Evolutionary conservation across 305 asterid genomes (phyloP), one percentile per base, ranked within the genome.

Genomic region (Fraxinus platypoda): DNA sequence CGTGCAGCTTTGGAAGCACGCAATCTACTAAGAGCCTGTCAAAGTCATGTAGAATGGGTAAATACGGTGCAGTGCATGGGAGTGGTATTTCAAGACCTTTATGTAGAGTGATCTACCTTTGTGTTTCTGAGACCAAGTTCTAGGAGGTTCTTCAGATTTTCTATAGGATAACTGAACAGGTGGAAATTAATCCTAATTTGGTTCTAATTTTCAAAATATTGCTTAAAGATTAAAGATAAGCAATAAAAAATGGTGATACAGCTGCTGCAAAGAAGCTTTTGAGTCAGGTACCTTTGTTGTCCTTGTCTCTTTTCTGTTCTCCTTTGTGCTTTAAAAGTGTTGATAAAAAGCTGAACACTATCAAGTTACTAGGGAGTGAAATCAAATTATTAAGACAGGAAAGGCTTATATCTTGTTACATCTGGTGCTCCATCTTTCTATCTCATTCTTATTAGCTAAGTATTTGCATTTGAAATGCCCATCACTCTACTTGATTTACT

Each of bases 181-280:
- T 12, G 52, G 52, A 43, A 43, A 11, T 43, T 43, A 11, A 43
- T 43, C n/a, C 52, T 43, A 11, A 43, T 43, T 41, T 43, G 4
- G 5, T 43, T 43, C 52, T 43, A 43, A 11, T 43, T 38, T 38
- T 38, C 46, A 38, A 38, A 38, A 38, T 8, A 8, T 38, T 2
- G 46, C 46, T 38, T 38, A 38, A 38, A 38, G 46, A 38, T 38
- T 85, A 93, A 77, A 91, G 98, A 80, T 97, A 93, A 89, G 98
- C 98, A 89, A 94, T 95, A 82, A 94, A 95, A 88, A 92, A 93
- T 78, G 98, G 98, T n/a, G 97, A 95, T 79, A 80, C 85, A 2
- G 85, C 92, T 73, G 92, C 94, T 64, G 98, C 95, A 46, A 92
- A 88, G 89, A 91, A 88, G 89, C 98, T 95, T 87, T 83, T 95